Base-by-base conservation (phyloP, 2,329 filamentous ascomycete species). In the Cryphonectria radicalis region DNA sequence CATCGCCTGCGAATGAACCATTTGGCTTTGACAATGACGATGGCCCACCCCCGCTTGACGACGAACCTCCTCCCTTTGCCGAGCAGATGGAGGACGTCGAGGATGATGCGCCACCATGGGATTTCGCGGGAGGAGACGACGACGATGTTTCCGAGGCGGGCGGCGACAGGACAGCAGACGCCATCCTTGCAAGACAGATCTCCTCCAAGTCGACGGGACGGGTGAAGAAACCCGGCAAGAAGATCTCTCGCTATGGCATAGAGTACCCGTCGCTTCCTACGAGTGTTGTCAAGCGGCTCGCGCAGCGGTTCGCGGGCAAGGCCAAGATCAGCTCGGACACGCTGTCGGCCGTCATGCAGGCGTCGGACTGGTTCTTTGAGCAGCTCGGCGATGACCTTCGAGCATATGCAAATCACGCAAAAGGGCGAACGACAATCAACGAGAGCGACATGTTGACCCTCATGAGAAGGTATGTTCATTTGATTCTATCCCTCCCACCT, bases 281-380 rank as follows among this genome's bases (percentile, higher is more conserved):
- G 0, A 86, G 89, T 0, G 89, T 95, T 28, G 90, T 97, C 66
- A 95, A 95, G 80, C 86, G 89, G 73, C 81, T 94, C 1, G 91
- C 91, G 10, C 91, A 90, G 46, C 91, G 88, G 1, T 93, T 94
- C 77, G 87, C 92, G 28, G 89, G 90, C 75, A 89, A 88, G 4
- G 88, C 90, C 62, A 93, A 91, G 74, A 88, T 97, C 63, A 90
- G 87, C 70, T 89, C 92, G 63, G 93, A 96, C 67, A 91, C 92
- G 1, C 82, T 97, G 53, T 87, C 88, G 42, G 91, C 91, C 5
- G 89, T 97, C 68, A 90, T 91, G 77, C 91, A 94, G 78, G 93
- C 94, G 0, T 93, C 93, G 3, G 93, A 97, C 73, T 96, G 93
- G 92, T 97, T 94, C 80, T 97, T 97, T 79, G 93, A 97, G 81